Evolutionary conservation across 768 basidiomycete species (phyloP), one percentile per base, ranked within the genome.

Genomic region (Neoboletus subvelutipes): DNA sequence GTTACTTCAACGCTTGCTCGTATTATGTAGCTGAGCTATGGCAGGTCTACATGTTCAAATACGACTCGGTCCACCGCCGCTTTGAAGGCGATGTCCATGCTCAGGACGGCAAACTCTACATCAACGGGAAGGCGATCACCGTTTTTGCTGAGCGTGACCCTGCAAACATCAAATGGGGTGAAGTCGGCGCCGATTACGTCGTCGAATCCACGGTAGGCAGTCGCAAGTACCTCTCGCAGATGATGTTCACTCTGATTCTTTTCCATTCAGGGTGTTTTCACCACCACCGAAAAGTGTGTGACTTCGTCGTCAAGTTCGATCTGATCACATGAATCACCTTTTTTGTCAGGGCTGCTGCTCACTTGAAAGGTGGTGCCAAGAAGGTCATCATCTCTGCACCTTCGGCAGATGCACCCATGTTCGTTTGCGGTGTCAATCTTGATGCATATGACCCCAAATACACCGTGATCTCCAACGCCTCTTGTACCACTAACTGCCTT

Each of bases 311-410:
- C 24, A 33, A 39, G 29, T 54, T 26, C 39, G 7, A 8, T 41
- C 20, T 49, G 28, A 50, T 68, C 26, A 17, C 8, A 48, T 50
- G 39, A 41, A 24, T 53, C 17, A 45, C 55, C 20, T 52, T 56
- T 22, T 24, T 50, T 49, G n/a, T 4, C 55, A 90, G 87, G 81
- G 96, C 96, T 54, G 81, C 81, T 47, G 87, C 85, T 64, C 96
- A 99, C 80, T 80, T 99, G 78, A 94, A 95, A 78, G 96, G 96
- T 67, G 96, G 96, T 74, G 96, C 96, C 71, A 98, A 98, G 87
- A 99, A 98, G 83, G 96, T 99, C 73, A 82, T 99, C 79, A 98
- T 99, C 84, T 96, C 95, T 63, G 96, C 96, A 46, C 96, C 96
- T 64, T 98, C 96, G n/a, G 83, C 92, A 33, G 92, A 95, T 72